Evolutionary conservation across 2,329 filamentous ascomycete genomes (phyloP).

Genomic region (Monosporascus ibericus): DNA sequence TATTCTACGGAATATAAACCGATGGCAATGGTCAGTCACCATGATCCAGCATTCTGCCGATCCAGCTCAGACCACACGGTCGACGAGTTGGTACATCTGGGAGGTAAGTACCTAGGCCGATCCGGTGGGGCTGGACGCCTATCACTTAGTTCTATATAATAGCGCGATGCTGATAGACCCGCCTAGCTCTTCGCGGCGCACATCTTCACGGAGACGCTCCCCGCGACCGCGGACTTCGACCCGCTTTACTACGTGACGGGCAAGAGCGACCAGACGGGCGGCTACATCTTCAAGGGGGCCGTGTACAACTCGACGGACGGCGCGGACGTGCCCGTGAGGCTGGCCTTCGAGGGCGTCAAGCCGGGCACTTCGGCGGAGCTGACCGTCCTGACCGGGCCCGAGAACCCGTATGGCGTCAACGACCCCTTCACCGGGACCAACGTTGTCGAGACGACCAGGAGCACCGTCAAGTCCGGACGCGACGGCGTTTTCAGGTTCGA

Average conservation of each 20-base stretch:
- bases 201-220: slow-evolving; percentile 40
- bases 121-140: too few species aligned
- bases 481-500: slow-evolving; percentile 45
- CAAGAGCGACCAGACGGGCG: slow-evolving; percentile 32
- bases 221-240: slow-evolving; percentile 33
- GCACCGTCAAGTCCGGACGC: slow-evolving; percentile 32
- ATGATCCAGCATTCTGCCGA: slow-evolving; percentile 44
- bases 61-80: slow-evolving; percentile 40
- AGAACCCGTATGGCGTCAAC: slow-evolving; percentile 38
- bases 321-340: slow-evolving; percentile 36
- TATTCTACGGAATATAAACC: slow-evolving; percentile 42
- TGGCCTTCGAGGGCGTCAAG: slow-evolving; percentile 38
- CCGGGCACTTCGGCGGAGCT: slow-evolving; percentile 34
- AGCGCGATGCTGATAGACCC: not conserved
- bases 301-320: slow-evolving; percentile 45
- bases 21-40: slow-evolving; percentile 47
- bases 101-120: slow-evolving; percentile 18
- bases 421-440: slow-evolving; percentile 39
- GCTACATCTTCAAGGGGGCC: slow-evolving; percentile 44
- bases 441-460: slow-evolving; percentile 38
- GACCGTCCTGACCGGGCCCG: slow-evolving; percentile 38
- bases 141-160: not conserved
- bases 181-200: slow-evolving; percentile 38
- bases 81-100: slow-evolving; percentile 45
- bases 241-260: slow-evolving; percentile 47